Conservation (phyloP, 441 rosid species). For the Corymbia calophylla region DNA sequence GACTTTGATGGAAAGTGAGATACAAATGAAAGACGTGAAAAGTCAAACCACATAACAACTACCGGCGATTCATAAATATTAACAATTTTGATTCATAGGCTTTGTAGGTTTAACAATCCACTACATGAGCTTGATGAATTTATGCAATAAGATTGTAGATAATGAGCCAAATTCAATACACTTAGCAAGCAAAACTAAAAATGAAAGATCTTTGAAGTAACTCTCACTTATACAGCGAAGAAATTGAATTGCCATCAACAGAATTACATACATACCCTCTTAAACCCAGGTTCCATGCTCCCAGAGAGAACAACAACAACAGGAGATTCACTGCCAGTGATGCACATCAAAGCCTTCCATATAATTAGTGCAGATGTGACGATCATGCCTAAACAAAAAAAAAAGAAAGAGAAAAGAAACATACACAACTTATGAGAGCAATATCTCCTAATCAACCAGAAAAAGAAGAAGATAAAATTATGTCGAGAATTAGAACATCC, state of each 20-base stretch:
- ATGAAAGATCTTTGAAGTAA: not conserved
- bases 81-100: not conserved
- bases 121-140: not conserved
- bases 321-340: constrained; percentile 81
- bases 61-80: not conserved
- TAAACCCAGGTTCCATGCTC: constrained; percentile 94
- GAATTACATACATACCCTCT: constrained; percentile 34
- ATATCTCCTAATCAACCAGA: not conserved
- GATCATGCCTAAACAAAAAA: constrained; percentile 41
- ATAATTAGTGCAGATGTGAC: constrained; percentile 65
- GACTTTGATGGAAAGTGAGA: not conserved
- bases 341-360: constrained; percentile 77
- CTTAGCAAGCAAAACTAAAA: not conserved
- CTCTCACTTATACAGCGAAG: not conserved
- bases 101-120: not conserved
- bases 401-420: not conserved
- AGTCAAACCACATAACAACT: not conserved
- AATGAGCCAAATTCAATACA: not conserved
- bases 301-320: constrained; percentile 83
- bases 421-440: not conserved
- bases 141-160: not conserved
- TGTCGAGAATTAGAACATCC: not conserved
- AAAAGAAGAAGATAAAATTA: not conserved
- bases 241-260: not conserved
- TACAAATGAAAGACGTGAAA: not conserved